A percentile compares a stretch with the other conserved stretches of the same genome.
phyloP scores from a whole-genome alignment of 495 filamentous ascomycete genomes.

The Cercophora newfieldiana region DNA sequence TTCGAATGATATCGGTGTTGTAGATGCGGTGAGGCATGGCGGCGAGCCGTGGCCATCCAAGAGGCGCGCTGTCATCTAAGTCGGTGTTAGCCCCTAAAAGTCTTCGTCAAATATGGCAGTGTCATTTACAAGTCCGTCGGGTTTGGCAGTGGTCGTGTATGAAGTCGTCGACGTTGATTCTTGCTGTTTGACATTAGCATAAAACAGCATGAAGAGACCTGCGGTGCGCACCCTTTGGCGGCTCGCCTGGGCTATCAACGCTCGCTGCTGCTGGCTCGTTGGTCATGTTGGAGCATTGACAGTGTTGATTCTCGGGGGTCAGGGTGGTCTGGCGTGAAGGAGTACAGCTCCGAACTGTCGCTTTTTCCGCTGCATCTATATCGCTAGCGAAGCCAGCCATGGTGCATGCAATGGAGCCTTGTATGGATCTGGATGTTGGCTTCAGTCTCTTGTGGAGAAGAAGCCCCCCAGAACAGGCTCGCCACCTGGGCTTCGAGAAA shows the following conservation, averaged over 20 bases:
- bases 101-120: not conserved
- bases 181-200: no score
- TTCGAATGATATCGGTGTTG: conserved; percentile 5
- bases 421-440: not conserved
- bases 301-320: not conserved
- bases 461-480: not conserved
- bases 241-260: no score
- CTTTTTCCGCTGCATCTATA: not conserved
- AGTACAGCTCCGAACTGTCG: not conserved
- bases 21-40: not conserved
- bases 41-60: conserved; percentile 1
- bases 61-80: not conserved
- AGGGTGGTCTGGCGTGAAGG: not conserved
- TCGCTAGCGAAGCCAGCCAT: not conserved
- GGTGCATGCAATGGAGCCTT: not conserved
- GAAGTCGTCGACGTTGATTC: not conserved
- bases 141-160: not conserved
- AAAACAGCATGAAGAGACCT: no score
- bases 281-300: not conserved
- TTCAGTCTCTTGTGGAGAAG: not conserved
- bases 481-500: not conserved
- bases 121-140: not conserved
- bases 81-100: not conserved
- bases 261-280: not conserved
- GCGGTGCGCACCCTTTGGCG: no score